phyloP scores from a whole-genome alignment of 148 eudicot genomes.

The Polygonum maritimum region DNA sequence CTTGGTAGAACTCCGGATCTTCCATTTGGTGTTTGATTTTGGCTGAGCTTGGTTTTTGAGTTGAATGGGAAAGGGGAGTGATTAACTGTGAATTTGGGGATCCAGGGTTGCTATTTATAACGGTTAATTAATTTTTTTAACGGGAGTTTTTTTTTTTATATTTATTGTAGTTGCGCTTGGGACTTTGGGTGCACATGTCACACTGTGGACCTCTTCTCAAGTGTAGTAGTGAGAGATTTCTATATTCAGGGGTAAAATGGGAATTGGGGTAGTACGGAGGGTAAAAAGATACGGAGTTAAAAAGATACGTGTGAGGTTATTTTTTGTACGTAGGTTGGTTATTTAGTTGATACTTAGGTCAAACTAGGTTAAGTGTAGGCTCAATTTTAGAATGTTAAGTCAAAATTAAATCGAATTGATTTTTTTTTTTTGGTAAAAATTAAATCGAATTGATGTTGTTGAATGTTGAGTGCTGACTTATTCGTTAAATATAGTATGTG shows the following conservation, averaged over 20 bases:
- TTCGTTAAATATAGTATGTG: too few relatives aligned
- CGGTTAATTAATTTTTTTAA: conserved; percentile 5
- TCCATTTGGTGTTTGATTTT: background rate
- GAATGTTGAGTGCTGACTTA: background rate
- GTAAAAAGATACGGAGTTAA: background rate
- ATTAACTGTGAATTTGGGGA: conserved; percentile 7
- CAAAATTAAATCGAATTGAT: background rate
- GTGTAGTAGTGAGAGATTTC: background rate
- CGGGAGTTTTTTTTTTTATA: background rate
- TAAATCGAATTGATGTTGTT: background rate
- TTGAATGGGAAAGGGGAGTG: background rate
- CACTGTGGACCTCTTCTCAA: background rate
- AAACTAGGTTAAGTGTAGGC: background rate
- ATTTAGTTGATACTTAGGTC: background rate
- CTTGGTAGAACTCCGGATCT: conserved; percentile 5
- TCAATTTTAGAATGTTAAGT: background rate
- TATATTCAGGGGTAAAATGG: background rate
- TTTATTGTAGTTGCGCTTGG: background rate
- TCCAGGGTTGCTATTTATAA: background rate
- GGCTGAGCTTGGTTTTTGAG: background rate
- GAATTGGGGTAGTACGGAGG: background rate
- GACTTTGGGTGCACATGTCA: background rate
- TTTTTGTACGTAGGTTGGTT: background rate
- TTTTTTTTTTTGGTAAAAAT: too few relatives aligned
- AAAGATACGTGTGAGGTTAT: background rate